Conservation (phyloP, 495 filamentous ascomycete genomes). For the Penicillium chermesinum region DNA sequence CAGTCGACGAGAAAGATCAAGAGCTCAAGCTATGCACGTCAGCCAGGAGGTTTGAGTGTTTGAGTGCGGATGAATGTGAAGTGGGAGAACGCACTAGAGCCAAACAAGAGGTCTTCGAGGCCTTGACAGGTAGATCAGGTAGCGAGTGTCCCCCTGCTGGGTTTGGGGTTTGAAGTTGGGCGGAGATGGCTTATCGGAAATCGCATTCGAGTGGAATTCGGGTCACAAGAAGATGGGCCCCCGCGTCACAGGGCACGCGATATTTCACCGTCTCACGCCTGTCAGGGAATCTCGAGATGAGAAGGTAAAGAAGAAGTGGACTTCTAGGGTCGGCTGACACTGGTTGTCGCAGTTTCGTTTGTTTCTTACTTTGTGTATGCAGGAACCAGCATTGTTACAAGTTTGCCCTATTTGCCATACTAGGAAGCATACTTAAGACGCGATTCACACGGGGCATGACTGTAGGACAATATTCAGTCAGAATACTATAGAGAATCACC, state of each 20-base stretch:
- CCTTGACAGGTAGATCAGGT: background rate
- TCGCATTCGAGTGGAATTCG: background rate
- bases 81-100: background rate
- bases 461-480: too few relatives aligned
- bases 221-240: conserved; percentile 4
- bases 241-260: conserved; percentile 1
- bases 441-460: too few relatives aligned
- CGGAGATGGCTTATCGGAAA: conserved; percentile 4
- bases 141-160: background rate
- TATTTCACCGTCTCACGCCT: background rate
- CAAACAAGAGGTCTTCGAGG: background rate
- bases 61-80: background rate
- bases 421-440: too few relatives aligned
- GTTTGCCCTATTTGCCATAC: background rate
- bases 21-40: conserved; percentile 1
- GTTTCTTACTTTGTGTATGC: background rate
- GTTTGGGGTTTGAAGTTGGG: background rate
- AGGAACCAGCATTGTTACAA: background rate
- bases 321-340: too few relatives aligned
- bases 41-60: background rate
- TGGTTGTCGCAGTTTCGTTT: background rate
- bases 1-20: conserved; percentile 17
- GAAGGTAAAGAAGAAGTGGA: background rate
- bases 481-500: too few relatives aligned
- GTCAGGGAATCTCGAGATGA: background rate